Base-by-base conservation (phyloP, 2,329 filamentous ascomycete genomes). In the Leptographium lundbergii region DNA sequence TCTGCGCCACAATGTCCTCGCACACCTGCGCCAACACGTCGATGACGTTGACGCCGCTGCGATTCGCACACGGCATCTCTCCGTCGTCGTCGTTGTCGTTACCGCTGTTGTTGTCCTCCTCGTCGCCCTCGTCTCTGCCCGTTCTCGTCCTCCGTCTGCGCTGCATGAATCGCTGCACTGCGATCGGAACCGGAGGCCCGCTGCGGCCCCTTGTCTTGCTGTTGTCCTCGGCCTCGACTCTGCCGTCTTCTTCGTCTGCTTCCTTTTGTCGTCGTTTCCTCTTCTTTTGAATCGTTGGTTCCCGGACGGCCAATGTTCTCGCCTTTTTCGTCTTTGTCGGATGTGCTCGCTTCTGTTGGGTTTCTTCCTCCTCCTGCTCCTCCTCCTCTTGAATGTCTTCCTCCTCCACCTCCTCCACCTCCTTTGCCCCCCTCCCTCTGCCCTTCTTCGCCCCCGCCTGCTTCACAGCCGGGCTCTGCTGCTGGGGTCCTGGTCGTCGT, bases 1-100 rank as follows among this genome's bases (percentile, higher is more conserved):
- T 77, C 2, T 74, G 70, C n/a, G 74, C 74, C 24, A 85, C 73
- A 36, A 85, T 75, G 65, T 86, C 82, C 39, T 82, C 77, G 66
- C 81, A 86, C 17, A 85, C 74, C 62, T 84, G 78, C 6, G 78
- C 74, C 45, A 87, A 73, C 1, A 86, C 82, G 63, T 87, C 84
- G 2, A 86, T 73, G 0, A 80, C 75, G 54, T 82, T 87, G 63
- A 85, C 82, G 53, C 81, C 80, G 25, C 72, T 70, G 19, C 77
- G 75, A 63, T 77, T 79, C 0, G 75, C 72, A 61, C 79, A 81
- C 0, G 81, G 79, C 2, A 84, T 80, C 5, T 76, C 75, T 47
- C 73, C 72, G 4, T 74, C 10, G 80, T 77, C 48, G 85, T 74
- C 9, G 57, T 51, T 6, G 34, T 76, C 75, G 48, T 73, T 71